Percentiles rank a stretch among this genome's conserved stretches.
These are phyloP conservation scores for Hawksworthiomyces lignivorus DNA, from an alignment of 2,329 filamentous ascomycete genomes.

Conservation along the genomic window DNA sequence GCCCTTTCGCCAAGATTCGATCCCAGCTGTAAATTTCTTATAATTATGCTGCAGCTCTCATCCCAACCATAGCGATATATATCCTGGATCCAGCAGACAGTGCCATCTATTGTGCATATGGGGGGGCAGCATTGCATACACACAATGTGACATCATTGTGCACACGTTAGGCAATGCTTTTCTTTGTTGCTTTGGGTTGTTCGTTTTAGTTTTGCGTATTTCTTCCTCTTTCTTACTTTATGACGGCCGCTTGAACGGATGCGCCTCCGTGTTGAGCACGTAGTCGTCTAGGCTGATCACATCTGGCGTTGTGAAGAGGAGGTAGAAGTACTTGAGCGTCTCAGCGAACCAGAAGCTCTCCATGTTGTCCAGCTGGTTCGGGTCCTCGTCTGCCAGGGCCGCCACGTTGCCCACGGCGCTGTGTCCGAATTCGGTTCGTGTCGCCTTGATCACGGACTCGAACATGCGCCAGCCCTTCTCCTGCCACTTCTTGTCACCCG, in stretches of 20 bases:
- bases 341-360: conserved; percentile 89
- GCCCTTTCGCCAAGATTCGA: too few species aligned
- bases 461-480: conserved; percentile 88
- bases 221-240: conserved; percentile 8
- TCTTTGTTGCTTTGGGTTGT: too few species aligned
- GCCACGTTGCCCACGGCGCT: conserved; percentile 62
- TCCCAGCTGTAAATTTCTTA: too few species aligned
- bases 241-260: conserved; percentile 44
- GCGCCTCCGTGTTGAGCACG: conserved; percentile 59
- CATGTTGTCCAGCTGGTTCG: conserved; percentile 53
- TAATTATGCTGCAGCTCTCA: too few species aligned
- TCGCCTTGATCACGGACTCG: conserved; percentile 57
- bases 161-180: too few species aligned
- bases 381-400: conserved; percentile 19
- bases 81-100: too few species aligned
- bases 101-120: too few species aligned
- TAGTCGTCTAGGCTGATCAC: conserved; percentile 62
- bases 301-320: conserved; percentile 64
- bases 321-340: conserved; percentile 87
- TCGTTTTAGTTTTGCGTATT: neutral
- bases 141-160: too few species aligned
- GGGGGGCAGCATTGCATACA: too few species aligned
- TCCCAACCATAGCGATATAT: too few species aligned
- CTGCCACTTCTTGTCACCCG: conserved; percentile 65
- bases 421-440: conserved; percentile 59